Evolutionary conservation across 306 rosid species (phyloP).

Genomic region (Canavalia gladiata): DNA sequence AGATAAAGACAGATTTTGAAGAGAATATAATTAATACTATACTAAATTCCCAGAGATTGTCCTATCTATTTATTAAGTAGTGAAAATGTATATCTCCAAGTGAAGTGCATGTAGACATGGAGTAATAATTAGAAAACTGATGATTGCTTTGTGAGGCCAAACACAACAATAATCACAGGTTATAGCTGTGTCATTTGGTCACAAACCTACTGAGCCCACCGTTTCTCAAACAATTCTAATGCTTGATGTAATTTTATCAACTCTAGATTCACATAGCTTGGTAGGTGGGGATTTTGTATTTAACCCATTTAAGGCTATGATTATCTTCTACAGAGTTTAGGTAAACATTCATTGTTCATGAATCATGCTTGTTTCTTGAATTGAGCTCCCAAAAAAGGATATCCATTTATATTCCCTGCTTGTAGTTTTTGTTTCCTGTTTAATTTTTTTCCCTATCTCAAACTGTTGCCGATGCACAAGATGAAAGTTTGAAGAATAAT

Average conservation of each 20-base stretch:
- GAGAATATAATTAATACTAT: too few relatives aligned
- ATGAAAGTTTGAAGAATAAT: not conserved
- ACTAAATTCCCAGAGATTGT: not conserved
- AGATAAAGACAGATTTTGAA: too few relatives aligned
- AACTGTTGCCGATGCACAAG: not conserved
- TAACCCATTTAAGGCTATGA: slow-evolving; percentile 21
- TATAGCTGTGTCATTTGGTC: slow-evolving; percentile 9
- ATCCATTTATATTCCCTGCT: not conserved
- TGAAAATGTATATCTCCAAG: not conserved
- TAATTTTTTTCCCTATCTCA: not conserved
- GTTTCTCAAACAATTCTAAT: slow-evolving; percentile 30
- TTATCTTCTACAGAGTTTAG: slow-evolving; percentile 32
- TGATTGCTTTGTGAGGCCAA: slow-evolving; percentile 30
- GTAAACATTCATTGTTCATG: slow-evolving; percentile 21
- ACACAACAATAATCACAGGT: slow-evolving; percentile 21
- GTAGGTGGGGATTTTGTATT: slow-evolving; percentile 38
- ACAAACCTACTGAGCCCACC: slow-evolving; percentile 39
- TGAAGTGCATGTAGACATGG: slow-evolving; percentile 14
- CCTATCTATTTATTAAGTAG: not conserved
- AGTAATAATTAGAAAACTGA: slow-evolving; percentile 34
- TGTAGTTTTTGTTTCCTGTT: not conserved
- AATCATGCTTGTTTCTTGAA: slow-evolving; percentile 11
- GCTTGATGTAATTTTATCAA: slow-evolving; percentile 6
- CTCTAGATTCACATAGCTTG: slow-evolving; percentile 13
- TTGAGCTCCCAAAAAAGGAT: not conserved